These are phyloP conservation scores for Aegilops speltoides DNA, from an alignment of 176 grass and related monocot genomes.

Conservation along the genomic window DNA sequence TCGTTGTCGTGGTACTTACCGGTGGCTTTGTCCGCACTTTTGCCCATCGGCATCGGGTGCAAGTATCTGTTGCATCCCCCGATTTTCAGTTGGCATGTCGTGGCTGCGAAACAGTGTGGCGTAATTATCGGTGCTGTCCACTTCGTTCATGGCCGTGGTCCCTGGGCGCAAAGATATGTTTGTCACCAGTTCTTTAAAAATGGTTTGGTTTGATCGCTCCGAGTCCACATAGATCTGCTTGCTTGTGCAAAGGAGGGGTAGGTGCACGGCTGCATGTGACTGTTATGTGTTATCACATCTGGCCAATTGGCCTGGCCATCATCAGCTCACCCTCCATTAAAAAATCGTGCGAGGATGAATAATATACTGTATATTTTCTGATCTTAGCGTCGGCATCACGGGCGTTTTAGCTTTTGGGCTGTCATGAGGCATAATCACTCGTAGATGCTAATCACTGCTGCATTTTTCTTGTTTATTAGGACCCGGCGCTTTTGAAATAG, in stretches of 20 bases:
- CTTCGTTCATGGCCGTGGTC: no score
- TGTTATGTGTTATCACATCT: constrained; percentile 33
- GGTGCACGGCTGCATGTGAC: constrained; percentile 27
- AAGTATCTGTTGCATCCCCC: neutral
- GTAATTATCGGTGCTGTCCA: neutral
- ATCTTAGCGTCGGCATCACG: neutral
- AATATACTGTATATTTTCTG: neutral
- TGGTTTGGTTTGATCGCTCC: neutral
- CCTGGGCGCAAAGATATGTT: no score
- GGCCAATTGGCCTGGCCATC: neutral
- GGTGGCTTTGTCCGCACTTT: neutral
- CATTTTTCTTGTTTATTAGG: neutral
- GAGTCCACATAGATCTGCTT: neutral
- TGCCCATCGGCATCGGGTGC: neutral
- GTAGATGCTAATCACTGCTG: neutral
- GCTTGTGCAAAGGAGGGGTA: constrained; percentile 17
- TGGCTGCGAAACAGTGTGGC: constrained; percentile 25
- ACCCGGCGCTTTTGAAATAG: neutral
- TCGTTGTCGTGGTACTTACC: neutral
- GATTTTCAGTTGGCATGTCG: constrained; percentile 32
- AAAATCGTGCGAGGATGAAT: constrained; percentile 8
- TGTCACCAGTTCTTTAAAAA: neutral
- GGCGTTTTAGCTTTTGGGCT: neutral
- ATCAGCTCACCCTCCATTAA: neutral
- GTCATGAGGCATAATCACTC: neutral